These are phyloP conservation scores for Avena eriantha DNA, from an alignment of 176 grass and related monocot species.

Conservation along the genomic window DNA sequence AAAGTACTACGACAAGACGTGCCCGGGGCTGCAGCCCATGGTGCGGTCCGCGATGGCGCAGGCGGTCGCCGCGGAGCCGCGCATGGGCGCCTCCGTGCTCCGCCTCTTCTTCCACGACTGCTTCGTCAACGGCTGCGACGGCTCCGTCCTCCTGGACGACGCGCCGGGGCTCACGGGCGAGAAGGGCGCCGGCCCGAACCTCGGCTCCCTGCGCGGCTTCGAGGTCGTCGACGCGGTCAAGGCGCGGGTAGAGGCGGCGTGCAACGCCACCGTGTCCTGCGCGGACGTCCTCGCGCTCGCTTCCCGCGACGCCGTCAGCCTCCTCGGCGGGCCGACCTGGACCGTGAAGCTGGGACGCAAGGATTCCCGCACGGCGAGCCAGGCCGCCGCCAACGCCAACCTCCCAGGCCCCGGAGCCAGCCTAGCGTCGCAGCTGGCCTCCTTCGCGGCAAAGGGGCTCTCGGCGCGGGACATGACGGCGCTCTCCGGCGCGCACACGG, in stretches of 20 bases:
- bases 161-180: constrained; percentile 45
- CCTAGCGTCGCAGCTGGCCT: constrained; percentile 39
- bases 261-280: constrained; percentile 63
- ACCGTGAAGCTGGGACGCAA: constrained; percentile 40
- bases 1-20: constrained; percentile 56
- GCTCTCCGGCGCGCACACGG: constrained; percentile 68
- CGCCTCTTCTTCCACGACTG: constrained; percentile 78
- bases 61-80: constrained; percentile 44
- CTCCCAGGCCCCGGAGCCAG: constrained; percentile 38
- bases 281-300: constrained; percentile 72
- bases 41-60: constrained; percentile 53
- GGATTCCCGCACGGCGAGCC: constrained; percentile 48
- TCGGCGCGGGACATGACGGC: constrained; percentile 60
- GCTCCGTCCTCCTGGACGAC: constrained; percentile 68
- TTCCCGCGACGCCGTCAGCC: constrained; percentile 48
- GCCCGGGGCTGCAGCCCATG: constrained; percentile 39
- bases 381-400: constrained; percentile 35
- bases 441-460: constrained; percentile 57
- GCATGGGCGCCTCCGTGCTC: constrained; percentile 47
- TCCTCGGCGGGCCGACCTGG: constrained; percentile 54
- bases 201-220: constrained; percentile 53
- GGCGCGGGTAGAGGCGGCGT: constrained; percentile 50
- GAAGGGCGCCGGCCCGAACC: constrained; percentile 56
- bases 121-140: constrained; percentile 69
- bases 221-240: constrained; percentile 65